Evolutionary conservation across 2,329 filamentous ascomycete species (phyloP).

Genomic region (Parafenestella ontariensis): DNA sequence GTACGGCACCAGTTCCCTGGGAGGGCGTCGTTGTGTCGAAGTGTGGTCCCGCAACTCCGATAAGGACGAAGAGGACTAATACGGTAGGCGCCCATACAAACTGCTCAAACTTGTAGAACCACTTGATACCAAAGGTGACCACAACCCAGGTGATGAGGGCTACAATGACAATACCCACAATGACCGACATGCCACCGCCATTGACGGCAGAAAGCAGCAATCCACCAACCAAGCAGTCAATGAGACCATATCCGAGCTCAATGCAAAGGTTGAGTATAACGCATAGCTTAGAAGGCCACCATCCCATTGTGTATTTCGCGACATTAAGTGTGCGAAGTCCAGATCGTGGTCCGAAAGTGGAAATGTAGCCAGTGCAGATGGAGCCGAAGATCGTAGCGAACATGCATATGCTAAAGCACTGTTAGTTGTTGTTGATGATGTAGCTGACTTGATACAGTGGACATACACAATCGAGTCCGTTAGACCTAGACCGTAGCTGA

Average conservation of each 20-base stretch:
- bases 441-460: background rate
- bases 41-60: slow-evolving; percentile 45
- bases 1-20: slow-evolving; percentile 55
- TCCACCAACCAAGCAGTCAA: slow-evolving; percentile 66
- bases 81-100: slow-evolving; percentile 35
- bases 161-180: slow-evolving; percentile 66
- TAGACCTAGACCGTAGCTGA: slow-evolving; percentile 27
- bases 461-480: slow-evolving; percentile 24
- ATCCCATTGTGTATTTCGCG: slow-evolving; percentile 66
- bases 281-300: slow-evolving; percentile 68
- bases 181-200: slow-evolving; percentile 61
- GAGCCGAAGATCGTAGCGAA: slow-evolving; percentile 32
- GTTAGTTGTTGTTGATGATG: background rate
- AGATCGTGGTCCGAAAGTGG: slow-evolving; percentile 27
- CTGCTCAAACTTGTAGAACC: slow-evolving; percentile 37
- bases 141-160: slow-evolving; percentile 44
- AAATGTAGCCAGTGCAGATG: slow-evolving; percentile 30
- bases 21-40: slow-evolving; percentile 63
- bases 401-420: slow-evolving; percentile 16
- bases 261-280: slow-evolving; percentile 61
- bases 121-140: slow-evolving; percentile 32
- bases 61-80: slow-evolving; percentile 33
- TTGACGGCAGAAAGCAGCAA: slow-evolving; percentile 68
- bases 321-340: slow-evolving; percentile 43
- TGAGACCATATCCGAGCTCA: slow-evolving; percentile 64